Evolutionary conservation across 345 rosid genomes (phyloP), one percentile per base, ranked within the genome.

Genomic region (Eucalyptus marginata): DNA sequence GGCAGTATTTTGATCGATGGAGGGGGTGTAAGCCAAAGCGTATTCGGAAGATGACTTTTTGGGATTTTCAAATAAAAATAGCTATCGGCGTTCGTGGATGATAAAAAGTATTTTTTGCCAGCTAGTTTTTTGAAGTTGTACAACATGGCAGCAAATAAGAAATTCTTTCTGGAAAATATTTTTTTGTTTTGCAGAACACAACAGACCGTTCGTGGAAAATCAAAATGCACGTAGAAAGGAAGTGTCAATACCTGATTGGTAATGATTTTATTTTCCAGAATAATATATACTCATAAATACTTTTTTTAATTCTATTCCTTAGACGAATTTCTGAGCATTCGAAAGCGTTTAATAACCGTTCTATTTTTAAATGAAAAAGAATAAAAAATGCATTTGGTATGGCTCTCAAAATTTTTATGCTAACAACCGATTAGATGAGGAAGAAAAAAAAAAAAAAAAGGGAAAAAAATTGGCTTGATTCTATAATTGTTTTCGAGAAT

Each of bases 271-370:
- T 20, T 52, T 52, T 52, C 10, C 10, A 52, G 2, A 52, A 20
- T 52, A 52, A 52, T 52, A 18, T 52, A 52, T 52, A 3, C 25
- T 52, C 58, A 52, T 7, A 18, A 52, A 20, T 8, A 52, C 52
- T 52, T 49, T 49, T 49, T 4, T 1, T 49, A 0, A 52, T 52
- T 52, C 2, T 8, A 20, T 20, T 18, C 2, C 2, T 3, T 3
- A 52, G 1, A 52, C 0, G 2, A 52, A 20, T 52, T 52, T 52
- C 2, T 20, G 1, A 52, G 25, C 0, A 52, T 20, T 20, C 0
- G 0, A 52, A 52, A 20, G 1, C 0, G 2, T 52, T 20, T 20
- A 1, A 52, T 52, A 52, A 52, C 10, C 2, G 0, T 52, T 52
- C 0, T 52, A 52, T 52, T 52, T 52, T 0, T 0, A 1, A 52